Base-by-base conservation (phyloP, 140 eudicot genomes). In the Stevia rebaudiana region DNA sequence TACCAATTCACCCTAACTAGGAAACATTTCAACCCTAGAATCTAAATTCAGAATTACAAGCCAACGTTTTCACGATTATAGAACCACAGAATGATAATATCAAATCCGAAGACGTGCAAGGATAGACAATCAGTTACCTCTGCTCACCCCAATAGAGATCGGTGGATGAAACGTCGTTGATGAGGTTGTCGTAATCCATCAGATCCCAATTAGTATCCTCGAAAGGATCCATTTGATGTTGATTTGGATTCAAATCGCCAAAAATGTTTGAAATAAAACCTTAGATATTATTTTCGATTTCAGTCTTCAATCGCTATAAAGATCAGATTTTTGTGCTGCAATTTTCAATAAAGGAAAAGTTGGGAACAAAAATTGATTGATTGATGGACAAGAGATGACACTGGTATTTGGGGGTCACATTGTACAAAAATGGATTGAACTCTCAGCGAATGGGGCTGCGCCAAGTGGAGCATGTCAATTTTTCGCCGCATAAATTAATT, bases 91-190 rank as follows among this genome's bases (percentile, higher is more conserved):
- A 52, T 23, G 40, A 12, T 17, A 48, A 17, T 12, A 16, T 37
- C 4, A 44, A 35, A 35, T 23, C n/a, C 0, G 12, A 0, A 25
- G 12, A 7, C 10, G 49, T 12, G 6, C 7, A 22, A 56, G 22
- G 3, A 11, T 3, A 47, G 47, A 54, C 11, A 65, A 43, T 60
- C 1, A 36, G 39, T 52, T 31, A 83, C 95, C 84, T 67, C 48
- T 76, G 78, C 25, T 70, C 67, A 41, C 48, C 53, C 90, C 87
- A 83, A 73, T 51, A 72, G 30, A 78, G 78, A 76, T 76, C 84
- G 68, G 71, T 9, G 17, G 87, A 75, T 64, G 74, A 61, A 22
- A 71, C 81, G 49, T 78, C 94, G 67, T 82, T 74, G 50, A 88
- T 61, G 46, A 88, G 75, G 33, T 35, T 18, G 74, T 69, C 50